These are phyloP conservation scores for Hypoxylon sp. DNA, from an alignment of 2,329 filamentous ascomycete genomes.

Conservation along the genomic window DNA sequence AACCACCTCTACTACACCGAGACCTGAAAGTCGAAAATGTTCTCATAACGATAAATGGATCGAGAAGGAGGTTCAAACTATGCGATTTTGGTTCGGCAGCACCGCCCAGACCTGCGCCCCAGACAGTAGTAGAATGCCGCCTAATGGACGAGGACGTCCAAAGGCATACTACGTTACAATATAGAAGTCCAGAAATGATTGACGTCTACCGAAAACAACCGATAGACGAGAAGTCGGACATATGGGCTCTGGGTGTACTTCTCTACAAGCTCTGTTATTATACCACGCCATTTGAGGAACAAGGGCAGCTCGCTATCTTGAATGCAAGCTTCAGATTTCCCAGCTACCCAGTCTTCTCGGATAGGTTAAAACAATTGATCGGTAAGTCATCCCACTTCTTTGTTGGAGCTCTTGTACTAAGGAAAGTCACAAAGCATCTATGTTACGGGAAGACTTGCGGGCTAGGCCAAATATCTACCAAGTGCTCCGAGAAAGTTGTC, in stretches of 20 bases:
- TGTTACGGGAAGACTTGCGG: conserved; percentile 88
- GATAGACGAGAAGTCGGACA: conserved; percentile 98
- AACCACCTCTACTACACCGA: conserved; percentile 90
- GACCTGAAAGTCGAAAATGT: conserved; percentile 99
- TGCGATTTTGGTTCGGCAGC: conserved; percentile 98
- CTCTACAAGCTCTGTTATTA: conserved; percentile 99
- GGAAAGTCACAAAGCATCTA: conserved; percentile 73
- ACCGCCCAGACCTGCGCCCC: conserved; percentile 85
- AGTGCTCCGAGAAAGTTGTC: conserved; percentile 86
- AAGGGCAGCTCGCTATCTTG: conserved; percentile 95
- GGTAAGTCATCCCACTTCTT: conserved; percentile 67
- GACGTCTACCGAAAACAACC: conserved; percentile 97
- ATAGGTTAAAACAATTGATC: conserved; percentile 89
- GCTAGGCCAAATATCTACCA: conserved; percentile 93
- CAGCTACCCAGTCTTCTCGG: conserved; percentile 88
- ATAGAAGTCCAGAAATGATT: conserved; percentile 98
- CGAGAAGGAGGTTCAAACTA: conserved; percentile 87
- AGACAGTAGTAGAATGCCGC: conserved; percentile 88
- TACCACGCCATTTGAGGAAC: conserved; percentile 97
- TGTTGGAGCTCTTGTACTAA: conserved; percentile 30
- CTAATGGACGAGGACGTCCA: conserved; percentile 97
- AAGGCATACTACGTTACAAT: conserved; percentile 96
- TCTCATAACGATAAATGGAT: conserved; percentile 80
- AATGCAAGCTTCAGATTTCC: conserved; percentile 97
- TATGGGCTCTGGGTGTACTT: conserved; percentile 95